Base-by-base conservation (phyloP, 179 eudicot genomes). In the Camellia oleifera region DNA sequence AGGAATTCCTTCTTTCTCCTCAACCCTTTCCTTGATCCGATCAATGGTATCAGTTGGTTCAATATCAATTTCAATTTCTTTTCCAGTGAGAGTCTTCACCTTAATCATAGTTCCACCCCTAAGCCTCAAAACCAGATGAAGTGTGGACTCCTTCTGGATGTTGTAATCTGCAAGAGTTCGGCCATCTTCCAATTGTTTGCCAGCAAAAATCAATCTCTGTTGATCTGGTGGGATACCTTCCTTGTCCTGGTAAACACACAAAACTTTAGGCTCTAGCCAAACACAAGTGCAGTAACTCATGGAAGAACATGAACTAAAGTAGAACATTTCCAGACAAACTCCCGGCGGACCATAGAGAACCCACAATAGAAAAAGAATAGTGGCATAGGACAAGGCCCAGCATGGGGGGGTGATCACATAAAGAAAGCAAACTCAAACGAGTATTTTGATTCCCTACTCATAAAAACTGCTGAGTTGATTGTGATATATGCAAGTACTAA, bases 1-100 rank as follows among this genome's bases (percentile, higher is more conserved):
- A 74, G 87, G 87, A 46, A 84, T 84, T 64, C 87, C 87, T 84
- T 84, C 87, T 77, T 81, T 84, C 80, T 84, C 87, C 82, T 84
- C 87, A 63, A 84, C 87, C 73, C 87, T 81, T 76, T 84, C 87
- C 80, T 84, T 84, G 82, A 84, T 81, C 52, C 87, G 68, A 40
- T 84, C 87, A 75, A 84, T 84, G 82, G 87, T 84, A 75, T 84
- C 87, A 56, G 87, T 84, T 46, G 86, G 86, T 67, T 84, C 86
- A 60, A 84, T 84, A 64, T 84, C 86, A 23, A 84, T 84, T 81
- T 84, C 84, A 7, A 84, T 81, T 69, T 81, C 84, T 78, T 84
- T 84, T 50, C 86, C 86, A 42, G 86, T 84, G n/a, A 84, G 82
- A 20, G 87, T 84, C 75, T 84, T 81, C 82, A 84, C 87, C 64